These are phyloP conservation scores for Hymenoscyphus fraxineus DNA, from an alignment of 2,329 filamentous ascomycete species.

Conservation along the genomic window DNA sequence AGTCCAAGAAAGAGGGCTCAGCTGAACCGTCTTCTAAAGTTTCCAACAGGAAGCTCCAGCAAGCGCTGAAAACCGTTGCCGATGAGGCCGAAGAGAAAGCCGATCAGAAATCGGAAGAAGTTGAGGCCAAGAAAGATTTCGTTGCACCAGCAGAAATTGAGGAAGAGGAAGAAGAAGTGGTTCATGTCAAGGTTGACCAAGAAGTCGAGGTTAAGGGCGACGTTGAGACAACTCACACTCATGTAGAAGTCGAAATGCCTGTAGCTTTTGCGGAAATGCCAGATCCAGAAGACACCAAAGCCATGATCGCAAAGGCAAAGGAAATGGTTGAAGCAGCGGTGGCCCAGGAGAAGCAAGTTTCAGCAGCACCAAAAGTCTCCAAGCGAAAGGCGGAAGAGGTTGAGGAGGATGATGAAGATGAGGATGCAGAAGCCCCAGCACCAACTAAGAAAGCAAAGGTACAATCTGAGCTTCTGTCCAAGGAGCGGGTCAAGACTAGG, in stretches of 20 bases:
- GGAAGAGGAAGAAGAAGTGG: conserved; percentile 52
- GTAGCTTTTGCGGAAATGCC: conserved; percentile 63
- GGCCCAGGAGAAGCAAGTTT: conserved; percentile 32
- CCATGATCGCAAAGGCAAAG: conserved; percentile 82
- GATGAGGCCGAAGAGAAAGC: conserved; percentile 21
- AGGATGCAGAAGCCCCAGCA: conserved; percentile 44
- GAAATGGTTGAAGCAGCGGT: conserved; percentile 78
- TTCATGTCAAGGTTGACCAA: conserved; percentile 68
- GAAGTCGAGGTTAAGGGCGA: conserved; percentile 53
- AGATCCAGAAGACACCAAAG: conserved; percentile 70
- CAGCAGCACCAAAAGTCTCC: conserved; percentile 39
- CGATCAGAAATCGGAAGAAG: conserved; percentile 2
- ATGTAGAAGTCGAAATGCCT: conserved; percentile 73
- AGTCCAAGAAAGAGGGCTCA: conserved; percentile 43
- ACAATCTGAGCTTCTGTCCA: conserved; percentile 65
- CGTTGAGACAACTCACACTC: conserved; percentile 65
- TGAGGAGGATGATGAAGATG: conserved; percentile 48
- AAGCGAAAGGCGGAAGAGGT: conserved; percentile 76
- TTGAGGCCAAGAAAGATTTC: conserved; percentile 20
- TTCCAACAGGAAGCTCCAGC: conserved; percentile 45
- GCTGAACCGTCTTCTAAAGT: conserved; percentile 46
- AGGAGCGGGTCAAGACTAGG: conserved; percentile 80
- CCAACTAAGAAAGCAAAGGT: conserved; percentile 75
- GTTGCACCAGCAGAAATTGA: conserved; percentile 27
- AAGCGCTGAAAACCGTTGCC: conserved; percentile 43